phyloP scores from a whole-genome alignment of 176 grass and related monocot species.

The Raddia guianensis region DNA sequence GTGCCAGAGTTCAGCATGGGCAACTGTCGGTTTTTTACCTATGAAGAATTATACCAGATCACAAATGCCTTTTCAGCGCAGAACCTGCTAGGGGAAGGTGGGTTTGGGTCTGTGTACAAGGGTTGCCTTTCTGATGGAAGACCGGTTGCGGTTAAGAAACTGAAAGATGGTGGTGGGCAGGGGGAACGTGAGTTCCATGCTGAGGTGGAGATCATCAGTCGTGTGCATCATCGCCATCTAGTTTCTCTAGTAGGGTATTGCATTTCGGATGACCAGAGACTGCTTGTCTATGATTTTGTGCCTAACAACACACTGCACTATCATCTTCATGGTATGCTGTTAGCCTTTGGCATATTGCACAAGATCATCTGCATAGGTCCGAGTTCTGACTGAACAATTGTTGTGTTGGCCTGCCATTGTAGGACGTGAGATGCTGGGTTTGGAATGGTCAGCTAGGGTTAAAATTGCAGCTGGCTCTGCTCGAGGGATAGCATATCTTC shows the following conservation, averaged over 20 bases:
- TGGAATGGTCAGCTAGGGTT: constrained; percentile 93
- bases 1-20: constrained; percentile 63
- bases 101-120: constrained; percentile 95
- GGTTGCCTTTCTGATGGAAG: constrained; percentile 81
- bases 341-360: constrained; percentile 11
- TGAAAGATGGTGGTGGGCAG: constrained; percentile 74
- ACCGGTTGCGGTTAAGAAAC: constrained; percentile 82
- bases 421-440: constrained; percentile 57
- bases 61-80: constrained; percentile 78
- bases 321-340: constrained; percentile 83
- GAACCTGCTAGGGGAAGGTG: constrained; percentile 91
- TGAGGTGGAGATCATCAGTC: constrained; percentile 96
- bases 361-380: neutral
- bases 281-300: constrained; percentile 94
- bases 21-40: constrained; percentile 67
- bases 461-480: constrained; percentile 88
- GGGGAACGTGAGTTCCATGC: constrained; percentile 93
- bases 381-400: neutral
- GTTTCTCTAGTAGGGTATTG: constrained; percentile 98
- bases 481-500: constrained; percentile 89
- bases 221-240: constrained; percentile 94
- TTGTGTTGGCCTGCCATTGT: constrained; percentile 17
- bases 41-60: constrained; percentile 71
- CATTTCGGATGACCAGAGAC: constrained; percentile 69
- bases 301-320: constrained; percentile 83